Evolutionary conservation across 2,329 filamentous ascomycete species (phyloP), one percentile per base, ranked within the genome.

Genomic region (Ophiostoma sp.): DNA sequence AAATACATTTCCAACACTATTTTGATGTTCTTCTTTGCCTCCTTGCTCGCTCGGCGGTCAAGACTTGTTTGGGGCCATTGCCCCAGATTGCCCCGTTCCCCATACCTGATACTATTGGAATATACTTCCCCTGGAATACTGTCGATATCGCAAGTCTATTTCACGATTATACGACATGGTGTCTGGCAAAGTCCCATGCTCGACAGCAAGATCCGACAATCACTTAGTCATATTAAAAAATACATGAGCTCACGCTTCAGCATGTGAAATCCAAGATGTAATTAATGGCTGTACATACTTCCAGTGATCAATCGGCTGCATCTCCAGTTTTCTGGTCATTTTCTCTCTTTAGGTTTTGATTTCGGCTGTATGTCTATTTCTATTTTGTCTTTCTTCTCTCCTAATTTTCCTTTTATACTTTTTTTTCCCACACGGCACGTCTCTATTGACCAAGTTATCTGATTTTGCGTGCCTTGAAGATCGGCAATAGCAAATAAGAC

Each of bases 381-480:
- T 41, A 41, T 35, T 64, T 64, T 64, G 13, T 13, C 62, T 35
- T 64, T 33, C 57, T 64, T 27, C 36, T 64, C 60, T 20, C 15
- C 44, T 64, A 33, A 64, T 64, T n/a, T 64, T 64, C 33, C 57
- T 17, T 31, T 62, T 62, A 23, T 23, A 35, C n/a, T 20, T 35
- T 35, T 64, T 33, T 3, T 35, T 62, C 4, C 57, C 31, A 62
- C 10, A 15, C 57, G 31, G 57, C 57, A 62, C 57, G 8, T 62
- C 31, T 62, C 57, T 15, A 15, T 8, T 35, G 57, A 35, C 57
- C 57, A 62, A 62, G 52, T 57, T 57, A 57, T 57, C 52, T 57
- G 52, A 57, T 57, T 23, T 27, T 27, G 52, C 52, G 6, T 33
- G 31, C 57, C 31, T 62, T 62, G 54, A 31, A 13, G 54, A 60